Conservation (phyloP, 2,329 filamentous ascomycete species). For the Alternaria tenuissima region DNA sequence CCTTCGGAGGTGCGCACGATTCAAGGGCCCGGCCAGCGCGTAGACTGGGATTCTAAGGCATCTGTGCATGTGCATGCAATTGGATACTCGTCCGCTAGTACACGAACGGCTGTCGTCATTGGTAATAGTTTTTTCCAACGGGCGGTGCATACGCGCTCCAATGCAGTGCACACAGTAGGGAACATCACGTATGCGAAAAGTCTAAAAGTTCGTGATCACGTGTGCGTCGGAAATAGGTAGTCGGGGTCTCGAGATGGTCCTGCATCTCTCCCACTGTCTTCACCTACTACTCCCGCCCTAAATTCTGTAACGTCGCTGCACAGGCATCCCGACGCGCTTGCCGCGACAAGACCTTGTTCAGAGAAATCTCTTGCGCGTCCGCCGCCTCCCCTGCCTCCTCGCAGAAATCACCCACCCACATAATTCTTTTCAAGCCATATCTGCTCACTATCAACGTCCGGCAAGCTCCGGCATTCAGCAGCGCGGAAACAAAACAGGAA, state of each 20-base stretch:
- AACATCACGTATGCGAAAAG: constrained; percentile 20
- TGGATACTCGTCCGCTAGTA: constrained; percentile 28
- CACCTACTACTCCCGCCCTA: constrained; percentile 16
- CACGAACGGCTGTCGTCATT: constrained; percentile 26
- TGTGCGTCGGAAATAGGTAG: constrained; percentile 11
- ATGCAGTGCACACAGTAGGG: constrained; percentile 17
- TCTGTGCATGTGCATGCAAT: constrained; percentile 26
- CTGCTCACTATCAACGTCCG: constrained; percentile 22
- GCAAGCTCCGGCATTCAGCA: constrained; percentile 38
- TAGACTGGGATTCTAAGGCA: constrained; percentile 24
- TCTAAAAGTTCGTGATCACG: constrained; percentile 25
- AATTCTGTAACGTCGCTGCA: constrained; percentile 23
- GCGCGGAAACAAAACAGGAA: constrained; percentile 36
- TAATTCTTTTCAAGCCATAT: constrained; percentile 13
- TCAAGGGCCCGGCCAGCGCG: constrained; percentile 27
- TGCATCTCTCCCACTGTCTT: constrained; percentile 12
- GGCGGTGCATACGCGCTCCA: constrained; percentile 24
- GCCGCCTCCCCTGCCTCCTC: constrained; percentile 22
- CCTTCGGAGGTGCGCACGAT: constrained; percentile 19
- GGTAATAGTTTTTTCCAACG: constrained; percentile 18
- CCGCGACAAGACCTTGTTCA: constrained; percentile 27
- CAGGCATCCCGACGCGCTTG: constrained; percentile 31
- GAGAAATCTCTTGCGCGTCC: constrained; percentile 25
- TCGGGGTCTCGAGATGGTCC: constrained; percentile 3
- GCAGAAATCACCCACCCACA: constrained; percentile 8